Percentiles rank a stretch among this genome's conserved stretches.
Conservation (phyloP, 1,284 basidiomycete species). For the Cryptococcus sp. region DNA sequence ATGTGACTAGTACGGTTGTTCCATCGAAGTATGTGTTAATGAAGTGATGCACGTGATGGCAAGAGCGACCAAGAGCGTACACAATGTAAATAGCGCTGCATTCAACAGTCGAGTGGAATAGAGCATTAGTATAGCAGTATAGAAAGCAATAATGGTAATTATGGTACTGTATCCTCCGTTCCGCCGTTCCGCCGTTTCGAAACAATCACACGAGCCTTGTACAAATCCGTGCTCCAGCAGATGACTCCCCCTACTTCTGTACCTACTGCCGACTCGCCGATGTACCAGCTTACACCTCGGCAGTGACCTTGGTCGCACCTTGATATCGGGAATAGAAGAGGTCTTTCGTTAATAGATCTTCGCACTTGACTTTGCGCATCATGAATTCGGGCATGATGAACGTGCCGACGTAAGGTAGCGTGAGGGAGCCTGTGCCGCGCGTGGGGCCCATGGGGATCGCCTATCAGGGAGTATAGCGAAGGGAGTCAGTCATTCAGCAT, state of each 20-base stretch:
- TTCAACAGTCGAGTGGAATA: too few species aligned
- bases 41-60: not conserved
- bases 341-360: constrained; percentile 32
- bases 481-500: not conserved
- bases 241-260: too few species aligned
- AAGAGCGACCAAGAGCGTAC: not conserved
- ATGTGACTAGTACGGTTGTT: not conserved
- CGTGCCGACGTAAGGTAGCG: constrained; percentile 32
- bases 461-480: constrained; percentile 5
- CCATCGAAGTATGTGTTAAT: not conserved
- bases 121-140: too few species aligned
- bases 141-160: not conserved
- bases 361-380: constrained; percentile 32
- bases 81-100: not conserved
- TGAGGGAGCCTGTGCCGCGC: constrained; percentile 32
- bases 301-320: constrained; percentile 31
- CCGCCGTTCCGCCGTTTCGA: not conserved
- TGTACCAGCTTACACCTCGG: not conserved
- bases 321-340: constrained; percentile 32
- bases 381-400: constrained; percentile 28
- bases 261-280: too few species aligned
- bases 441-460: constrained; percentile 39
- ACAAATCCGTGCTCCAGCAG: too few species aligned
- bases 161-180: not conserved
- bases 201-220: not conserved